Conservation (phyloP, 2,329 filamentous ascomycete genomes). For the Botrytis aclada region DNA sequence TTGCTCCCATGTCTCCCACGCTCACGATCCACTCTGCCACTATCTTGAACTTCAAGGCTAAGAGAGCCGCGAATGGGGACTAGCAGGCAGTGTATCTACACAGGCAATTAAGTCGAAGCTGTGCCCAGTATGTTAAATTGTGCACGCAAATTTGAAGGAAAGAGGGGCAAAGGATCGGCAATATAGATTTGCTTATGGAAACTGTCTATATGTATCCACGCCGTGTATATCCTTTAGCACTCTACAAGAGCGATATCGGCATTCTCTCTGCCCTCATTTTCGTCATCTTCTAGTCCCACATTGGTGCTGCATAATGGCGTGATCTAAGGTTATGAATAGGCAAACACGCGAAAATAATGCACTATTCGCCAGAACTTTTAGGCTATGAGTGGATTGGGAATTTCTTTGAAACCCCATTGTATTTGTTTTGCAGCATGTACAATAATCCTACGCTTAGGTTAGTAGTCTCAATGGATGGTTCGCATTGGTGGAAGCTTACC, state of each 20-base stretch:
- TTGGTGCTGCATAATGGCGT: neutral
- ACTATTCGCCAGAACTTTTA: neutral
- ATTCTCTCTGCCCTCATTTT: neutral
- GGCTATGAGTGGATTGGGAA: neutral
- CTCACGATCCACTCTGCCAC: neutral
- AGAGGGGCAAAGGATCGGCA: neutral
- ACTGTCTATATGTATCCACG: too few species aligned
- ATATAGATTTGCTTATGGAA: neutral
- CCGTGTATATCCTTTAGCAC: neutral
- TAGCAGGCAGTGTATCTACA: neutral
- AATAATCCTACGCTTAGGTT: neutral
- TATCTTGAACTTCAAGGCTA: neutral
- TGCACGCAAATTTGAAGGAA: neutral
- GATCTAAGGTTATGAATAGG: neutral
- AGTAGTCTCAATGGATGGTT: neutral
- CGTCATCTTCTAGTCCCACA: neutral
- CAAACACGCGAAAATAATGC: neutral
- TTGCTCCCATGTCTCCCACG: neutral
- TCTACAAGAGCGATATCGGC: neutral
- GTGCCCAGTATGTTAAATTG: neutral
- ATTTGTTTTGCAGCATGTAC: neutral
- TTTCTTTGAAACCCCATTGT: neutral
- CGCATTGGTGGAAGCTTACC: slow-evolving; percentile 14
- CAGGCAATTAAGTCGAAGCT: neutral
- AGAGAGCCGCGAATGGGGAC: neutral